Conservation (phyloP, 805 yeast genomes). For the Yarrowia phangngaensis region DNA sequence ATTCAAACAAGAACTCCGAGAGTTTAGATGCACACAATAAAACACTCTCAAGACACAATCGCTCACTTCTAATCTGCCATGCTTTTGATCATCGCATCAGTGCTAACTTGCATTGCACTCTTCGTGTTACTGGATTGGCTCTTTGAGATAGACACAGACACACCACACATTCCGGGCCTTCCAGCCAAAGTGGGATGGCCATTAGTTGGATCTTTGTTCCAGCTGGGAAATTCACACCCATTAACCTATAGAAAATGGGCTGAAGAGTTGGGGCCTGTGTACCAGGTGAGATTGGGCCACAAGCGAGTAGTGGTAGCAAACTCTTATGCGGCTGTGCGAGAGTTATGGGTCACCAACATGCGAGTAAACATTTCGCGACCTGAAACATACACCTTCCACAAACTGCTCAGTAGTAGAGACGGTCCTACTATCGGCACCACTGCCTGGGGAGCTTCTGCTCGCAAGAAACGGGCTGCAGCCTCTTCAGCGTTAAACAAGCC, state of each 20-base stretch:
- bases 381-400: conserved; percentile 61
- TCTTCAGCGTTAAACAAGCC: conserved; percentile 43
- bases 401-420: conserved; percentile 48
- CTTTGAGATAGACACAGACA: conserved; percentile 29
- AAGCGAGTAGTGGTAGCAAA: conserved; percentile 62
- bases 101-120: not conserved
- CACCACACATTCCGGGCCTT: conserved; percentile 37
- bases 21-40: no score
- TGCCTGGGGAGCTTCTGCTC: conserved; percentile 44
- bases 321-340: conserved; percentile 51
- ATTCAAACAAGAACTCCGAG: no score
- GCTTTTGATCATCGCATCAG: not conserved
- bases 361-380: conserved; percentile 66
- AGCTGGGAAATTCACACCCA: conserved; percentile 50
- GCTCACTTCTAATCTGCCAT: no score
- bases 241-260: conserved; percentile 47
- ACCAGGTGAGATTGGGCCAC: conserved; percentile 61
- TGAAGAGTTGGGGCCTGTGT: conserved; percentile 45
- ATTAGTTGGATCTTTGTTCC: conserved; percentile 50
- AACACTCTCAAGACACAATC: no score
- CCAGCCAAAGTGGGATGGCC: conserved; percentile 50
- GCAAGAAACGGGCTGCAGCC: conserved; percentile 41
- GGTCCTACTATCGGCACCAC: conserved; percentile 47
- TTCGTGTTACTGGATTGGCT: conserved; percentile 27
- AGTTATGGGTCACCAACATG: conserved; percentile 52